Evolutionary conservation across 306 rosid species (phyloP).

Genomic region (Lathyrus oleraceus): DNA sequence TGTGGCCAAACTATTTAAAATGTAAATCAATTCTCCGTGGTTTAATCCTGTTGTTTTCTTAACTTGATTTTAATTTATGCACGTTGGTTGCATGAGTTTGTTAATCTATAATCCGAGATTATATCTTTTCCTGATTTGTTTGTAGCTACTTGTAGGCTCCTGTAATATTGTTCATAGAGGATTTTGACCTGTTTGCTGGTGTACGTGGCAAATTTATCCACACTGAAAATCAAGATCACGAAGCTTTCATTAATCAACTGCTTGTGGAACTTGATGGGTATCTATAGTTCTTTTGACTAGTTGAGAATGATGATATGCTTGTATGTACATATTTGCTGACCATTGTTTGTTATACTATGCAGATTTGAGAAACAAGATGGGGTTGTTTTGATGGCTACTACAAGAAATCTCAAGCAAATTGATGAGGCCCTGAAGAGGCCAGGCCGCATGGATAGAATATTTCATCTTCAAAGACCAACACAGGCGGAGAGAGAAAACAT

Average conservation of each 20-base stretch:
- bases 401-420: constrained; percentile 85
- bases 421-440: constrained; percentile 96
- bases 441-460: constrained; percentile 98
- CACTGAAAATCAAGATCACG: constrained; percentile 96
- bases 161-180: constrained; percentile 96
- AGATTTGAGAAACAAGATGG: constrained; percentile 99
- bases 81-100: constrained; percentile 13
- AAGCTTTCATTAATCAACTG: constrained; percentile 95
- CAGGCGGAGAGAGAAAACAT: constrained; percentile 90
- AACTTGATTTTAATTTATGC: constrained; percentile 27
- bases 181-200: constrained; percentile 97
- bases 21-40: constrained; percentile 1
- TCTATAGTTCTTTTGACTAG: constrained; percentile 31
- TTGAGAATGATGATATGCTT: constrained; percentile 35
- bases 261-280: constrained; percentile 99
- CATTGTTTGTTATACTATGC: constrained; percentile 32
- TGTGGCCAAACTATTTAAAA: constrained; percentile 10
- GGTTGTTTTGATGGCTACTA: constrained; percentile 98
- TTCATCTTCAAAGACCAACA: constrained; percentile 97
- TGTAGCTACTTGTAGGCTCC: constrained; percentile 68
- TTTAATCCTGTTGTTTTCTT: constrained; percentile 2
- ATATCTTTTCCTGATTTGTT: constrained; percentile 38
- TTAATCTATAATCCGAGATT: constrained; percentile 27
- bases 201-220: constrained; percentile 87
- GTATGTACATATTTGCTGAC: constrained; percentile 9